Evolutionary conservation across 106 monocot species (phyloP).

Genomic region (Allium cepa): DNA sequence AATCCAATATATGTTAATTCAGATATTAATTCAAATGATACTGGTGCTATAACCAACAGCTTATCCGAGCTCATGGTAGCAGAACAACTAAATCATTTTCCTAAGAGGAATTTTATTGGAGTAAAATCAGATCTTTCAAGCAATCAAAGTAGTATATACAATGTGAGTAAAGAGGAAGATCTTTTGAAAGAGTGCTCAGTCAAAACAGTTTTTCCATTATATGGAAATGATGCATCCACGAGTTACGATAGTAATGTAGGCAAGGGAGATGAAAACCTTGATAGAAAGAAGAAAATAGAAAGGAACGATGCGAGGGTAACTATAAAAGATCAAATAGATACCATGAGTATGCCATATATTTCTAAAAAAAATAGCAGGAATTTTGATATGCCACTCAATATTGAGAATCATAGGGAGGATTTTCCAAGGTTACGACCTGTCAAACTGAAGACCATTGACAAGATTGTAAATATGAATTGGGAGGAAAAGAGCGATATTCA

Average conservation of each 20-base stretch:
- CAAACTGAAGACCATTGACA: slow-evolving; percentile 77
- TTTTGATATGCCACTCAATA: slow-evolving; percentile 41
- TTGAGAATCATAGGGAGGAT: slow-evolving; percentile 68
- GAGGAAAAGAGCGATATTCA: slow-evolving; percentile 53
- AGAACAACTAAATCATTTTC: slow-evolving; percentile 25
- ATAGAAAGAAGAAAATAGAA: slow-evolving; percentile 35
- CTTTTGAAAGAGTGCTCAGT: slow-evolving; percentile 47
- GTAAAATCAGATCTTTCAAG: slow-evolving; percentile 16
- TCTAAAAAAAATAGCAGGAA: slow-evolving; percentile 16
- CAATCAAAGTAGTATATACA: slow-evolving; percentile 21
- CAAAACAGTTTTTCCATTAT: slow-evolving; percentile 67
- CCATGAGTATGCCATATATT: slow-evolving; percentile 12
- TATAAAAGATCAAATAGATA: slow-evolving; percentile 38
- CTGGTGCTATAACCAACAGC: slow-evolving; percentile 17
- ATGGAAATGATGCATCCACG: slow-evolving; percentile 42
- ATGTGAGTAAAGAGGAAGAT: slow-evolving; percentile 26
- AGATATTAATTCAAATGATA: background rate
- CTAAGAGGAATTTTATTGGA: slow-evolving; percentile 26
- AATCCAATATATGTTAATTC: slow-evolving; percentile 9
- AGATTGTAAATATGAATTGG: slow-evolving; percentile 49
- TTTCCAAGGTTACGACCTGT: slow-evolving; percentile 81
- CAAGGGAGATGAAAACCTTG: slow-evolving; percentile 28
- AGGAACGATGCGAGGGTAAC: slow-evolving; percentile 12
- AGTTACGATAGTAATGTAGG: slow-evolving; percentile 17
- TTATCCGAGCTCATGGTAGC: slow-evolving; percentile 60